Evolutionary conservation across 2,329 filamentous ascomycete species (phyloP), one percentile per base, ranked within the genome.

Genomic region (Cercospora berteroae): DNA sequence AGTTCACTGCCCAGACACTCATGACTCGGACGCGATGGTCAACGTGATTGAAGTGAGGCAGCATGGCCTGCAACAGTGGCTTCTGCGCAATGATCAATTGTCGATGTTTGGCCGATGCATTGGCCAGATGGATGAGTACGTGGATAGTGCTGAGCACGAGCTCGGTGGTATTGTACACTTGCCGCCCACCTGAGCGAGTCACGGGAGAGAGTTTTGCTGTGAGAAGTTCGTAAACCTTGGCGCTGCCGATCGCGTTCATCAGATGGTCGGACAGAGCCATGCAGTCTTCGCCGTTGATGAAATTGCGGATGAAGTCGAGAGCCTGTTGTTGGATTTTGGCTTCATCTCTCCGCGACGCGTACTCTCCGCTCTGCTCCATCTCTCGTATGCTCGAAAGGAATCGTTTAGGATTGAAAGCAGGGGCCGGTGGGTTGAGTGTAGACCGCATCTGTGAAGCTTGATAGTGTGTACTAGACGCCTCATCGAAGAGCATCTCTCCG

Each of bases 241-340:
- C 87, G 75, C 92, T 87, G 1, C 92, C 92, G 57, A 97, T 84
- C 65, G 89, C 86, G 66, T 83, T 86, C 75, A 98, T 90, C 23
- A 98, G 80, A 74, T 91, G 89, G 75, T 97, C 93, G 69, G 97
- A 93, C 88, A 97, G 94, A 80, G 82, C 87, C 68, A 78, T 83
- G 72, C 80, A 84, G 72, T 79, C 87, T 72, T 79, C 82, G 68
- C 89, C 87, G 66, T 90, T 90, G 71, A 97, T 91, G 33, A 98
- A 83, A 78, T 99, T 99, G 64, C 94, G 87, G 69, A 99, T 88
- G 73, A 98, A 90, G 73, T 96, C 90, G 18, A 98, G 86, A 0
- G 90, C 92, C 79, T 98, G 94, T 77, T 97, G 93, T 79, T 98
- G 94, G 29, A 97, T 91, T 2, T 89, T 89, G 42, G 94, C 84